Conservation (phyloP, 495 filamentous ascomycete genomes). For the Apiosordaria backusii region DNA sequence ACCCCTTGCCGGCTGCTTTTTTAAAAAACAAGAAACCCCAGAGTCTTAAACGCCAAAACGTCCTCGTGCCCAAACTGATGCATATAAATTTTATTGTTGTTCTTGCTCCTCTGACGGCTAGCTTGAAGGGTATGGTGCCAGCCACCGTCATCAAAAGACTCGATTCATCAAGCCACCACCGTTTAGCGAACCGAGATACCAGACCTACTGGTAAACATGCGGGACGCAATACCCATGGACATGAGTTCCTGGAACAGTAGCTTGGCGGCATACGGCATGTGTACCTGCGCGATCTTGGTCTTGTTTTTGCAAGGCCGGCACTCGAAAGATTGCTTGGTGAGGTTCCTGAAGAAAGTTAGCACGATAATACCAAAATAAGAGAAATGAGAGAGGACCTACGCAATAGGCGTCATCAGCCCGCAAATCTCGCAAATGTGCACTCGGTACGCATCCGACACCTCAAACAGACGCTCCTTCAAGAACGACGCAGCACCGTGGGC, state of each 20-base stretch:
- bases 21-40: neutral
- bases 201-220: constrained; percentile 88
- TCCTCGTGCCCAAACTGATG: neutral
- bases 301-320: constrained; percentile 98
- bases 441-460: constrained; percentile 95
- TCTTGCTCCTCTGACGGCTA: neutral
- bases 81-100: neutral
- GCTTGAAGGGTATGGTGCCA: neutral
- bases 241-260: constrained; percentile 96
- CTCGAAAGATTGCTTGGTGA: constrained; percentile 91
- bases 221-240: constrained; percentile 95
- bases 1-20: neutral
- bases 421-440: constrained; percentile 99
- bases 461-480: constrained; percentile 94
- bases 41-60: neutral
- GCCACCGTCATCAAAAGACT: neutral
- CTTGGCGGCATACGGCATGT: constrained; percentile 98
- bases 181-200: constrained; percentile 62
- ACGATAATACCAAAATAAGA: constrained; percentile 2
- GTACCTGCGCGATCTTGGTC: constrained; percentile 92
- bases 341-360: constrained; percentile 61
- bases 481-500: constrained; percentile 94
- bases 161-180: neutral
- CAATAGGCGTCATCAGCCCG: constrained; percentile 97
- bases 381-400: constrained; percentile 62